Evolutionary conservation across 1,284 basidiomycete genomes (phyloP).

Genomic region (Rugosomyces carneus): DNA sequence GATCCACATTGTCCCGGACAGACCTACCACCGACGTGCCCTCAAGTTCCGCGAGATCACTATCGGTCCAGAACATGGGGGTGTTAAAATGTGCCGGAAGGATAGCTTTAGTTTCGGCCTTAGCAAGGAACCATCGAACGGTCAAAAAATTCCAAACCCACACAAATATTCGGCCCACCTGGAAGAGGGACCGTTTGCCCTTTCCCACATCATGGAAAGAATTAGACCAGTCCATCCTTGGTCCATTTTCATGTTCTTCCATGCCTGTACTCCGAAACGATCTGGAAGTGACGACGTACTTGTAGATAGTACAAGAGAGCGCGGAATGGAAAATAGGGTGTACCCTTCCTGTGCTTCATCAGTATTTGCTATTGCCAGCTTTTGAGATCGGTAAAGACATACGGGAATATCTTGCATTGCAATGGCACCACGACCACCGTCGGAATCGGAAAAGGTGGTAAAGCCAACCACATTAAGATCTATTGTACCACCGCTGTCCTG

Average conservation of each 20-base stretch:
- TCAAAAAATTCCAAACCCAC: slow-evolving; percentile 33
- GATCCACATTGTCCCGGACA: slow-evolving; percentile 25
- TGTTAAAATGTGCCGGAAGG: slow-evolving; percentile 75
- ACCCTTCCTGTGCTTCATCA: slow-evolving; percentile 46
- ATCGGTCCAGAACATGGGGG: slow-evolving; percentile 92
- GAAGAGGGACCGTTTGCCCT: slow-evolving; percentile 51
- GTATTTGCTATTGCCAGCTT: not conserved
- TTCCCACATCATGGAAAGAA: slow-evolving; percentile 96
- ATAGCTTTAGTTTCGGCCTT: slow-evolving; percentile 32
- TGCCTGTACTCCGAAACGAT: slow-evolving; percentile 46
- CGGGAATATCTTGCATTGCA: slow-evolving; percentile 67
- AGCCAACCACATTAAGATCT: slow-evolving; percentile 37
- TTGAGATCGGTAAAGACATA: slow-evolving; percentile 28
- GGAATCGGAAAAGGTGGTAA: slow-evolving; percentile 44
- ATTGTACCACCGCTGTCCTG: slow-evolving; percentile 34
- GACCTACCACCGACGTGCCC: slow-evolving; percentile 85
- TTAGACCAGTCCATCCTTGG: slow-evolving; percentile 82
- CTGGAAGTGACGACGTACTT: slow-evolving; percentile 64
- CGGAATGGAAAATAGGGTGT: slow-evolving; percentile 81
- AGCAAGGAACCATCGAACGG: not conserved
- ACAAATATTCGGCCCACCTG: slow-evolving; percentile 65
- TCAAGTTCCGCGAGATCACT: slow-evolving; percentile 71
- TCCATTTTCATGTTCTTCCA: slow-evolving; percentile 61
- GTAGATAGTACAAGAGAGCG: slow-evolving; percentile 74
- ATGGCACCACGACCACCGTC: slow-evolving; percentile 66